Evolutionary conservation across 192 early-diverging fungal genomes (phyloP), one percentile per base, ranked within the genome.

Genomic region (Mycoemilia scoparia): DNA sequence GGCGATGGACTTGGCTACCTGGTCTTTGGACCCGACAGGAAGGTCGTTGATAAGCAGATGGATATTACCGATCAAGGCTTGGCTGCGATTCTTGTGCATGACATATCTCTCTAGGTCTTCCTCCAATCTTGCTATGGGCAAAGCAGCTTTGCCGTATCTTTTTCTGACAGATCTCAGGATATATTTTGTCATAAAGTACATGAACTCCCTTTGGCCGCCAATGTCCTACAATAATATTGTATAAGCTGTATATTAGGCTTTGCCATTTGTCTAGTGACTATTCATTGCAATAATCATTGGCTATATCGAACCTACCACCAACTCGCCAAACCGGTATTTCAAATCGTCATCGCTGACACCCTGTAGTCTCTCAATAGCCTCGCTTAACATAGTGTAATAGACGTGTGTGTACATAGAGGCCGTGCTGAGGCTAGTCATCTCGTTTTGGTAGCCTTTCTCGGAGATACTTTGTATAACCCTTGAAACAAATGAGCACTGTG

Each of bases 401-500:
- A 82, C 69, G 9, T 66, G 54, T 1, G 77, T 56, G 51, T 72
- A 70, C 12, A 72, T 61, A 16, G 76, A 69, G 6, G 79, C 73
- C 21, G 75, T 71, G 45, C 58, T 66, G 2, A 78, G 45, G 29
- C 68, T 58, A 24, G 73, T 62, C 43, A 79, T 69, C 42, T 82
- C 79, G 5, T 61, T 48, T 47, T 70, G 58, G 39, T 73, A 62
- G 14, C 75, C 77, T 16, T 60, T 42, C 40, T 77, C 70, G 9
- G 74, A 61, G 36, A 79, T 74, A 35, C 37, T 47, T 69, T 71
- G 76, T 29, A 78, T 70, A 7, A 69, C 66, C 28, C 64, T 63
- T 27, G 70, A 71, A 3, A 82, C 34, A 43, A 82, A 70, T 4
- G 41, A 35, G 36, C 75, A 70, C n/a, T 56, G 55, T 9, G 73